A percentile compares a stretch with the other conserved stretches of the same genome.
phyloP scores from a whole-genome alignment of 352 stramenopile species.

The Aphanomyces astaci region DNA sequence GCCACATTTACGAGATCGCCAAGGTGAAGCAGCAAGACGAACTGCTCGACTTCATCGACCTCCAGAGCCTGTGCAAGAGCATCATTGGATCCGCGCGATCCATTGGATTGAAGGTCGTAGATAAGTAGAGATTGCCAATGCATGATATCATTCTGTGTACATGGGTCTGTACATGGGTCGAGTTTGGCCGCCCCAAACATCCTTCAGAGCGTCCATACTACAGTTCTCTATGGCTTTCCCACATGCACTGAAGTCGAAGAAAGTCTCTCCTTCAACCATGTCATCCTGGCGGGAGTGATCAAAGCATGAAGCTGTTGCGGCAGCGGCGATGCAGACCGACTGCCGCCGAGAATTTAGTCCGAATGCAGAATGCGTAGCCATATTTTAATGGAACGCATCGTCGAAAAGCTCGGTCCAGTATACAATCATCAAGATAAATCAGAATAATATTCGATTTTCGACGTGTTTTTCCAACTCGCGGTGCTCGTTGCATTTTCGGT shows the following conservation, averaged over 20 bases:
- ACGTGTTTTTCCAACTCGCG: not conserved
- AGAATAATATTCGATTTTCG: constrained; percentile 15
- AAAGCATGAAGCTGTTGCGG: no score
- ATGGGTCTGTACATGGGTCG: no score
- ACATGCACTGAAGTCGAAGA: no score
- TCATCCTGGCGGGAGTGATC: no score
- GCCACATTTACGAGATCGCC: constrained; percentile 98
- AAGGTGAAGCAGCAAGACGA: constrained; percentile 95
- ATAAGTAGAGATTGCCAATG: constrained; percentile 27
- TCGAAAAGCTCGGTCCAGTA: not conserved
- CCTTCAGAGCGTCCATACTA: no score
- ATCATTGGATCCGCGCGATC: constrained; percentile 89
- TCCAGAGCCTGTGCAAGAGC: constrained; percentile 88
- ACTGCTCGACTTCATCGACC: constrained; percentile 87
- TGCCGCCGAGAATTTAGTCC: not conserved
- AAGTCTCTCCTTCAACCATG: no score
- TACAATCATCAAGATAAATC: not conserved
- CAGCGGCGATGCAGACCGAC: no score
- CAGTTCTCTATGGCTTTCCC: no score
- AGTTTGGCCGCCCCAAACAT: no score
- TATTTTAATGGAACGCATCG: no score
- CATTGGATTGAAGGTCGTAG: constrained; percentile 85
- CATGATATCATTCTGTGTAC: no score
- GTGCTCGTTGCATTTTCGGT: not conserved
- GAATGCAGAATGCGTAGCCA: not conserved